Evolutionary conservation across 441 rosid species (phyloP).

Genomic region (Populus hybrid): DNA sequence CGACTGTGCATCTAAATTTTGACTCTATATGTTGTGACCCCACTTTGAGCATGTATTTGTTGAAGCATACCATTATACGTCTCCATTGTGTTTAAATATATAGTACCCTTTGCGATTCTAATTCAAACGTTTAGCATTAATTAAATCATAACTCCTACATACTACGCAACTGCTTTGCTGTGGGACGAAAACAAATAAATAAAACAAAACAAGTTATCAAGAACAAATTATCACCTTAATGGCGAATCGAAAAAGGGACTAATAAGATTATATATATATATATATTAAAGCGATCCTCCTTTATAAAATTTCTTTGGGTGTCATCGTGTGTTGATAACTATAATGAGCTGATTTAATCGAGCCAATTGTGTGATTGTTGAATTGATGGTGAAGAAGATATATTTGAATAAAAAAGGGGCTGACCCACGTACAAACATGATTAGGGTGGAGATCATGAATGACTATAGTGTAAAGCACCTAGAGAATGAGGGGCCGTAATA

Average conservation of each 20-base stretch:
- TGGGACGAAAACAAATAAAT: too few species aligned
- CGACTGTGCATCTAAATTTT: too few species aligned
- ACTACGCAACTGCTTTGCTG: too few species aligned
- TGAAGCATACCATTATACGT: not conserved
- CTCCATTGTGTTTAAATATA: not conserved
- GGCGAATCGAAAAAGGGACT: too few species aligned
- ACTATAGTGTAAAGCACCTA: not conserved
- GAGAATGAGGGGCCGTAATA: conserved; percentile 13
- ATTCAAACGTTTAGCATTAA: too few species aligned
- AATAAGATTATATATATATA: too few species aligned
- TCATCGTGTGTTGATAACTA: not conserved
- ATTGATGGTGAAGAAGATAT: not conserved
- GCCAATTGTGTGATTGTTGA: not conserved
- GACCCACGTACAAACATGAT: not conserved
- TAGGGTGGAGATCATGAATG: conserved; percentile 24
- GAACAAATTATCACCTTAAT: too few species aligned
- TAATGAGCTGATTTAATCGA: not conserved
- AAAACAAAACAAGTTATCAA: too few species aligned
- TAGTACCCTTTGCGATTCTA: not conserved
- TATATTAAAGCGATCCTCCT: not conserved
- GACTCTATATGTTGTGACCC: not conserved
- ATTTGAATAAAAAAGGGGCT: not conserved
- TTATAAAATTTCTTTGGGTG: too few species aligned
- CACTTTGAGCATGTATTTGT: not conserved
- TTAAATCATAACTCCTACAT: too few species aligned